Conservation (phyloP, 2,329 filamentous ascomycete genomes). For the Apiospora koreana region DNA sequence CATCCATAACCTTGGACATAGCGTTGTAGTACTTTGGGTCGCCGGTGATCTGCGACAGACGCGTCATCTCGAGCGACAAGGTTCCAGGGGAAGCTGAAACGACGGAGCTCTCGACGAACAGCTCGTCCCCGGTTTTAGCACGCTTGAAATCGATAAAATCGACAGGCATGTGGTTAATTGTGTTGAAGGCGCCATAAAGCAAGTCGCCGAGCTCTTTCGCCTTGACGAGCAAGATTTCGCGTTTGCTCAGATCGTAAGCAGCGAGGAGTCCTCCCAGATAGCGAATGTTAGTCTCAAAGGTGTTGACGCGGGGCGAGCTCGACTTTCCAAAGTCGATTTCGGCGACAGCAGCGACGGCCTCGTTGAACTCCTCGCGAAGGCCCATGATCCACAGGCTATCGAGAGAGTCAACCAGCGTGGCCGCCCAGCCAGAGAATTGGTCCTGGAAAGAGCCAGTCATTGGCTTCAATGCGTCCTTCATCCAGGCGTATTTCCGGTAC, state of each 20-base stretch:
- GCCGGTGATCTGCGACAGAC: constrained; percentile 71
- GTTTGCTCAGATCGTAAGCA: constrained; percentile 40
- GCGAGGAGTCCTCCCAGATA: constrained; percentile 45
- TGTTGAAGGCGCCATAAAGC: constrained; percentile 48
- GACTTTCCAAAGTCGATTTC: constrained; percentile 49
- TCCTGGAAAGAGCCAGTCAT: constrained; percentile 43
- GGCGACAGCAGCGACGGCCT: constrained; percentile 44
- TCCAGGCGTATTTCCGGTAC: constrained; percentile 49
- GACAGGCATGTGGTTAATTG: constrained; percentile 45
- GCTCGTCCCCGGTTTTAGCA: constrained; percentile 37
- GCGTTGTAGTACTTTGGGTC: constrained; percentile 75
- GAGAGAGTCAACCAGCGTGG: constrained; percentile 53
- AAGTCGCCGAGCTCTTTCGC: constrained; percentile 47
- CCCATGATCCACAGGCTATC: constrained; percentile 54
- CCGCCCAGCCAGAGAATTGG: constrained; percentile 51
- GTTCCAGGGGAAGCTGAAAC: constrained; percentile 58
- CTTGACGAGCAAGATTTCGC: constrained; percentile 42
- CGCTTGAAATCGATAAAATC: constrained; percentile 47
- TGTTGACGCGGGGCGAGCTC: constrained; percentile 35
- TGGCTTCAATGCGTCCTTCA: constrained; percentile 49
- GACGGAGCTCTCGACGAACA: constrained; percentile 37
- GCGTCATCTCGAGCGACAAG: constrained; percentile 71
- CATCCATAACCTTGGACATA: constrained; percentile 66
- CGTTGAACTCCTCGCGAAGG: constrained; percentile 48
- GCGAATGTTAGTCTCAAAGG: constrained; percentile 48